Evolutionary conservation across 1,284 basidiomycete species (phyloP), one percentile per base, ranked within the genome.

Genomic region (Austroboletus rostrupii): DNA sequence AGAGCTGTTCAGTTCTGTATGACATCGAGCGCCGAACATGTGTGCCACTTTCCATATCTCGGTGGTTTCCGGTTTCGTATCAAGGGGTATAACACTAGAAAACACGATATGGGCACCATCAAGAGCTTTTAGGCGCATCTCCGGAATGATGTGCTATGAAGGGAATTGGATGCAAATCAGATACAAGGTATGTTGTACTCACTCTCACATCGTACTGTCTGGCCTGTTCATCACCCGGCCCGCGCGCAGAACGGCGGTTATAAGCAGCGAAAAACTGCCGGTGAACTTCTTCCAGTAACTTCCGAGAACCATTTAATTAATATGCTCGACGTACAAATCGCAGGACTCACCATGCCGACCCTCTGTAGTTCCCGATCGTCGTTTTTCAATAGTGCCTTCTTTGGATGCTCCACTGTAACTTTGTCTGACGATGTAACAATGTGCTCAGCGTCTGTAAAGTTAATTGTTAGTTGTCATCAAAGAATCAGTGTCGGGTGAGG

Each of bases 31-130:
- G 16, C 96, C 96, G 61, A 97, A 99, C 66, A 89, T 85, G 43
- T 80, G 76, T 5, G 96, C 92, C 59, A 87, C 78, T 52, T 81
- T 79, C 95, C 95, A 98, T 45, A 93, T 83, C 57, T 96, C 91
- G 14, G 90, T 88, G 10, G 80, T 75, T 64, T 93, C 86, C 26
- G 91, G 87, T 53, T 74, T 73, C 9, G 81, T 83, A 56, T 92
- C 87, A 21, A 95, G 80, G 2, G 96, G 94, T 50, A 98, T 94
- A 40, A 99, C 84, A 47, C 92, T 90, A 0, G 95, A 97, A 68
- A 99, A 98, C 28, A 95, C 77, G 23, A 99, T 79, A 59, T 87
- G 81, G 40, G 87, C 80, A 21, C 87, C 91, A 23, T 78, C 73
- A 17, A 99, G 76, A 0, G 92, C 88, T 52, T 83, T 76, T 20